phyloP scores from a whole-genome alignment of 1,139 yeast species.

The Candida sp. region DNA sequence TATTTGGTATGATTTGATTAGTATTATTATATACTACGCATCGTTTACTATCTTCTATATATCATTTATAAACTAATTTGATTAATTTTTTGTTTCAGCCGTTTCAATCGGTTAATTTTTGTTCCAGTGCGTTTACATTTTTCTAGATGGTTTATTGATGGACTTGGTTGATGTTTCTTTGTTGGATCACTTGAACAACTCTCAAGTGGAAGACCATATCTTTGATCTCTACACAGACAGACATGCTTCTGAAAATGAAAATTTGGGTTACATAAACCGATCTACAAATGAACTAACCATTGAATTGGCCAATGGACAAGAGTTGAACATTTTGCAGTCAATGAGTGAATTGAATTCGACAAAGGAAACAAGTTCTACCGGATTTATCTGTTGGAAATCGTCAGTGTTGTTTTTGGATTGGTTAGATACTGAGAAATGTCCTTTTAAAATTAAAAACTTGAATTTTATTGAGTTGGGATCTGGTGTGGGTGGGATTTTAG shows the following conservation, averaged over 20 bases:
- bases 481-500: slow-evolving; percentile 60
- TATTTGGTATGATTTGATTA: too few relatives aligned
- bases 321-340: slow-evolving; percentile 38
- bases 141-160: neutral
- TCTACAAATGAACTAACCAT: slow-evolving; percentile 25
- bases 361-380: slow-evolving; percentile 52
- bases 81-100: too few relatives aligned
- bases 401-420: slow-evolving; percentile 53
- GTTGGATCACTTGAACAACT: slow-evolving; percentile 18
- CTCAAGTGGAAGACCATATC: slow-evolving; percentile 43
- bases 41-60: too few relatives aligned
- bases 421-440: slow-evolving; percentile 27
- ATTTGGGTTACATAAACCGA: slow-evolving; percentile 50
- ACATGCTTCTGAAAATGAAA: slow-evolving; percentile 26
- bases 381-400: slow-evolving; percentile 64
- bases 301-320: slow-evolving; percentile 27
- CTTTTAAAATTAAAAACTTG: slow-evolving; percentile 12
- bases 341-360: slow-evolving; percentile 38
- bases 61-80: too few relatives aligned
- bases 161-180: neutral
- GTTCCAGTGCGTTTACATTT: too few relatives aligned
- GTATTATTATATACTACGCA: too few relatives aligned
- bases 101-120: too few relatives aligned
- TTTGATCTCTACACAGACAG: slow-evolving; percentile 42
- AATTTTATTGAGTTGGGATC: slow-evolving; percentile 60